Evolutionary conservation across 108 stramenopile genomes (phyloP).

Genomic region (Nannochloropsis salina): DNA sequence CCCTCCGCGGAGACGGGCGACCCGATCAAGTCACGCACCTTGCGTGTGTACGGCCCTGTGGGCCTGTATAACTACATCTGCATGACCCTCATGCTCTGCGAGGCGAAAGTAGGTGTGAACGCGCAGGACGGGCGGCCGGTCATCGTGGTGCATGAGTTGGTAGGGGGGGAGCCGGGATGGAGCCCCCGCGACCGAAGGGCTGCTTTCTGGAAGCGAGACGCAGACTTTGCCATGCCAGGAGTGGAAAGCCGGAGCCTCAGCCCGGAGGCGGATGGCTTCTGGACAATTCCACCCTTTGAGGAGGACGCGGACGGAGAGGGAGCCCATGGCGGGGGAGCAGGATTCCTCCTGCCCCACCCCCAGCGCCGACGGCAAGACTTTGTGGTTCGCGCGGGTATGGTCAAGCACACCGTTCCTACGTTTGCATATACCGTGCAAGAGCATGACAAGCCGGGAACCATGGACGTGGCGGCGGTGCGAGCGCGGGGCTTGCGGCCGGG

Average conservation of each 20-base stretch:
- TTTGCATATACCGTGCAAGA: slow-evolving; percentile 86
- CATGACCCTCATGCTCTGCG: not conserved
- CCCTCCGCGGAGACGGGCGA: not conserved
- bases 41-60: slow-evolving; percentile 8
- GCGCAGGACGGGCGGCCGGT: not conserved
- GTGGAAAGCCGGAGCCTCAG: not conserved
- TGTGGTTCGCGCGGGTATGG: slow-evolving; percentile 75
- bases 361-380: not conserved
- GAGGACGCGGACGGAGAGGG: not conserved
- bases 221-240: slow-evolving; percentile 5
- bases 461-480: not conserved
- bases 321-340: not conserved
- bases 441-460: slow-evolving; percentile 62
- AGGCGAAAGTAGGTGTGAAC: not conserved
- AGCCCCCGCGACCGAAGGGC: not conserved
- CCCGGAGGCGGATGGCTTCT: not conserved
- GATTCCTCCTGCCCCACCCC: not conserved
- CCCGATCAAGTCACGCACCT: not conserved
- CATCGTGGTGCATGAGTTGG: slow-evolving; percentile 13
- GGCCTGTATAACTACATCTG: not conserved
- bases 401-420: slow-evolving; percentile 87
- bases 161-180: not conserved
- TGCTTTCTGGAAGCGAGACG: not conserved
- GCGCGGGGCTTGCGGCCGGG: not conserved
- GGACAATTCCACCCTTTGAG: not conserved